A percentile compares a stretch with the other conserved stretches of the same genome.
Conservation (phyloP, 176 grass and related monocot species). For the Cenchrus purpureus region DNA sequence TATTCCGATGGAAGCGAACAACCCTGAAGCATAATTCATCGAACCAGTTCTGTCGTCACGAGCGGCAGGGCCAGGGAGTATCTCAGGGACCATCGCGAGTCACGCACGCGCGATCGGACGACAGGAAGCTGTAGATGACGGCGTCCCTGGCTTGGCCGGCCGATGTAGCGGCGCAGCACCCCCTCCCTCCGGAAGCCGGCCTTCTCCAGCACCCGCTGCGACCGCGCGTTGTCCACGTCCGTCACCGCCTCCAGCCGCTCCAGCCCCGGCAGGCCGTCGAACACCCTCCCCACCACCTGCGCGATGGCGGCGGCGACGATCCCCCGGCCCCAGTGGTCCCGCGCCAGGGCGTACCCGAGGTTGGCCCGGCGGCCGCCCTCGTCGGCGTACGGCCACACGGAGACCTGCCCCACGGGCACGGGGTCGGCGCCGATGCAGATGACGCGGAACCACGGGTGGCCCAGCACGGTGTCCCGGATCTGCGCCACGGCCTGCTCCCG, state of each 20-base stretch:
- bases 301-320: constrained; percentile 42
- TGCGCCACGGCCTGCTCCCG: constrained; percentile 42
- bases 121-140: constrained; percentile 58
- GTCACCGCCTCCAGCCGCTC: constrained; percentile 61
- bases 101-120: constrained; percentile 21
- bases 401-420: constrained; percentile 48
- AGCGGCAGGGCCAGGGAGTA: not conserved
- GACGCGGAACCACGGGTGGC: constrained; percentile 61
- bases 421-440: constrained; percentile 42
- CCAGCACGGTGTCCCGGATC: constrained; percentile 48
- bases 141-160: constrained; percentile 31
- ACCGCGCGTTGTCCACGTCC: constrained; percentile 48
- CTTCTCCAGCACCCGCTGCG: constrained; percentile 68
- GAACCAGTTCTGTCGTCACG: not conserved
- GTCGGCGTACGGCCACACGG: constrained; percentile 52
- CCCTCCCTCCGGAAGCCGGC: constrained; percentile 58
- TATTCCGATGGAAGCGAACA: no score
- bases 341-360: constrained; percentile 56
- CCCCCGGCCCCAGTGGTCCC: constrained; percentile 50
- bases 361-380: constrained; percentile 46
- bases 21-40: not conserved
- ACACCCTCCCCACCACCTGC: constrained; percentile 50
- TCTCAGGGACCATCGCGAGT: not conserved
- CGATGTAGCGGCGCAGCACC: constrained; percentile 50
- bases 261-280: constrained; percentile 54